Evolutionary conservation across 2,329 filamentous ascomycete species (phyloP).

Genomic region (Xylogone sp.): DNA sequence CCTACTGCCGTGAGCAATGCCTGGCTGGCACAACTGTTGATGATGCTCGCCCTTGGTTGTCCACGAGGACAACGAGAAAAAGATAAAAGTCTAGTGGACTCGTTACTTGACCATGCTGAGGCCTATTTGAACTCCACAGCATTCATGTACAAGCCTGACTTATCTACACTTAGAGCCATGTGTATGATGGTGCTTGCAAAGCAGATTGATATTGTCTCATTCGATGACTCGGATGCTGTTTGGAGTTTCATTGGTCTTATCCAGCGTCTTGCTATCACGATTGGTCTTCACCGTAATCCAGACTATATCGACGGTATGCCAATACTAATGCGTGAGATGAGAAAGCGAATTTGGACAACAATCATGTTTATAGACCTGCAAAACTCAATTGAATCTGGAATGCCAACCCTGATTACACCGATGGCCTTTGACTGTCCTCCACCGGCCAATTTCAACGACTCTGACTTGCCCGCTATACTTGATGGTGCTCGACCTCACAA

Average conservation of each 20-base stretch:
- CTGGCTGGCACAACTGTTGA: not conserved
- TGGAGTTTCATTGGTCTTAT: not conserved
- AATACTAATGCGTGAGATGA: not conserved
- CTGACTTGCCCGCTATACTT: not conserved
- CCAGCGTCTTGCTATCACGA: not conserved
- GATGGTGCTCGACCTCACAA: not conserved
- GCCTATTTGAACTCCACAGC: not conserved
- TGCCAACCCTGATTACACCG: not conserved
- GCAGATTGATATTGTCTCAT: not conserved
- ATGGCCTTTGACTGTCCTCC: not conserved
- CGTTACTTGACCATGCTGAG: not conserved
- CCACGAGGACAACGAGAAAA: not conserved
- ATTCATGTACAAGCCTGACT: not conserved
- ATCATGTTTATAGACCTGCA: not conserved
- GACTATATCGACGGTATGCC: not conserved
- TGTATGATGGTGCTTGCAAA: not conserved
- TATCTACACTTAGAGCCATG: not conserved
- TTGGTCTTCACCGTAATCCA: not conserved
- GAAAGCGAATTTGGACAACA: not conserved
- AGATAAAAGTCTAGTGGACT: not conserved
- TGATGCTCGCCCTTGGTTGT: not conserved
- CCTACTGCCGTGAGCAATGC: not conserved
- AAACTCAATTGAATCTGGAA: not conserved
- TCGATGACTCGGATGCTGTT: not conserved
- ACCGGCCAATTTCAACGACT: not conserved